Evolutionary conservation across 1,284 basidiomycete genomes (phyloP), one percentile per base, ranked within the genome.

Genomic region (Pseudozyma thailandica): DNA sequence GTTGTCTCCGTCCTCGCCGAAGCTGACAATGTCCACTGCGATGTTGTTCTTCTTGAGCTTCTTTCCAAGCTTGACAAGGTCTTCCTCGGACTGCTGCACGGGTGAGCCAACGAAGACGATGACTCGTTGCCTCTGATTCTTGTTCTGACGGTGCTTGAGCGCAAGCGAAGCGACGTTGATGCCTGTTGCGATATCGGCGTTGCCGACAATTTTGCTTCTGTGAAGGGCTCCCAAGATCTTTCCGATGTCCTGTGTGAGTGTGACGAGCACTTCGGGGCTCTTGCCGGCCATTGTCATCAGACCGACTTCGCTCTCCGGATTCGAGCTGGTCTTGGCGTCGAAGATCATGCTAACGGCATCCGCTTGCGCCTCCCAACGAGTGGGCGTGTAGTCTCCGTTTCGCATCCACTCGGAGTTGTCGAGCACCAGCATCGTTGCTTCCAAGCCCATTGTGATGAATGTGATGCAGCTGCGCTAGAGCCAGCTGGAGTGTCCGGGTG

Each of bases 41-140:
- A 99, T 93, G 79, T 98, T 98, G 85, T 98, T 98, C 90, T 99
- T 99, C 87, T 97, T 96, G 75, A 99, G 87, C 84, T 93, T 95
- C 87, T 95, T 97, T 21, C 94, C 95, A 16, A 99, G 88, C 83
- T 89, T 90, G 74, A 92, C 86, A 23, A 82, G 63, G 15, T 69
- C 65, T 5, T 75, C 78, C 21, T 79, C 73, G 4, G 68, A 50
- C 46, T 79, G 72, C 15, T 68, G 38, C 2, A 82, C 65, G 0
- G 96, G 96, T 6, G 92, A 94, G 21, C 90, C 94, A 56, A 95
- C 89, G 77, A 98, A 97, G 42, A 93, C 91, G 77, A 98, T 89
- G 74, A 98, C 92, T 39, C 95, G 89, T 81, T 98, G 95, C 26
- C 94, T 90, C 50, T 96, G 90, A 80, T 94, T 96, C 88, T 98